These are phyloP conservation scores for Penicillium pulvis DNA, from an alignment of 495 filamentous ascomycete species.

Conservation along the genomic window DNA sequence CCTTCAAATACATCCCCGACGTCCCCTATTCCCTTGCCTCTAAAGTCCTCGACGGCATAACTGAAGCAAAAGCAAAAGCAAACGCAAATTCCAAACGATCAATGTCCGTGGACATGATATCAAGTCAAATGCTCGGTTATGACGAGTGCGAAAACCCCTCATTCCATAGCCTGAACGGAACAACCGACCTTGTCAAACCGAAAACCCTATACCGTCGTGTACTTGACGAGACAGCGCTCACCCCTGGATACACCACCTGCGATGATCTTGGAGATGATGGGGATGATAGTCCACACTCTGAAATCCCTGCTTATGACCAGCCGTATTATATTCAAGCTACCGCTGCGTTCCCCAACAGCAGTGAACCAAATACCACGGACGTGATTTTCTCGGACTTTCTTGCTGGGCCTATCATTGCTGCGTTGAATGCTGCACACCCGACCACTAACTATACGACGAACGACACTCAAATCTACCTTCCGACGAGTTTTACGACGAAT, in stretches of 20 bases:
- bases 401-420: slow-evolving; percentile 1
- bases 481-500: slow-evolving; percentile 12
- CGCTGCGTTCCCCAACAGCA: slow-evolving; percentile 8
- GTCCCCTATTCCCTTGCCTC: slow-evolving; percentile 35
- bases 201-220: slow-evolving; percentile 12
- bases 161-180: not conserved
- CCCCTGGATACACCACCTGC: slow-evolving; percentile 13
- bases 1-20: slow-evolving; percentile 37
- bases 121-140: slow-evolving; percentile 12
- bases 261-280: slow-evolving; percentile 20
- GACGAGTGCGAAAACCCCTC: slow-evolving; percentile 15
- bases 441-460: slow-evolving; percentile 2
- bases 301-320: slow-evolving; percentile 6
- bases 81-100: slow-evolving; percentile 10
- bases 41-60: slow-evolving; percentile 30
- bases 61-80: not conserved
- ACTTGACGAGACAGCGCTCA: not conserved
- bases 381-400: slow-evolving; percentile 16
- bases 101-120: slow-evolving; percentile 9
- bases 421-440: slow-evolving; percentile 6
- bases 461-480: slow-evolving; percentile 8
- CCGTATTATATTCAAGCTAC: slow-evolving; percentile 9
- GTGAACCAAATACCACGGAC: slow-evolving; percentile 8
- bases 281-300: slow-evolving; percentile 15
- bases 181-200: slow-evolving; percentile 6